Percentiles rank a stretch among this genome's conserved stretches.
These are phyloP conservation scores for Monilinia fructicola DNA, from an alignment of 2,329 filamentous ascomycete genomes.

Conservation along the genomic window DNA sequence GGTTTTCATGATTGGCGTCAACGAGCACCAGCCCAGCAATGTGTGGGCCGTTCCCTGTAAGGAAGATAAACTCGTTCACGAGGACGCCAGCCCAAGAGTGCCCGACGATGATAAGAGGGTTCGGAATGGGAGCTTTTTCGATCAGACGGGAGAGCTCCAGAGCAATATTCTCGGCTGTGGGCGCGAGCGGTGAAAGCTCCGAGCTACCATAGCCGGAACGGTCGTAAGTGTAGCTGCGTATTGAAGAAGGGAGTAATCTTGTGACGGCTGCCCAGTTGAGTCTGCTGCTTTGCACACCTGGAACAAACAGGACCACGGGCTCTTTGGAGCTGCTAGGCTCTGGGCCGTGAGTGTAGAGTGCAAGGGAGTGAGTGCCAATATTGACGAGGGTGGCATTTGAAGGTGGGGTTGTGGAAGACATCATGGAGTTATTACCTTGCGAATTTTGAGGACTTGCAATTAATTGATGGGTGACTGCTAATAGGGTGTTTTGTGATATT, in stretches of 20 bases:
- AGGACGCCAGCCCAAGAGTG: slow-evolving; percentile 31
- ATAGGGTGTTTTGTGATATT: background rate
- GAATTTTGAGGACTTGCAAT: background rate
- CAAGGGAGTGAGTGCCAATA: slow-evolving; percentile 30
- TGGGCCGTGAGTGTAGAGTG: slow-evolving; percentile 29
- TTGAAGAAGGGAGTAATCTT: slow-evolving; percentile 21
- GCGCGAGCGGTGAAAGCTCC: slow-evolving; percentile 25
- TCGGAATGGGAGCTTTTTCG: slow-evolving; percentile 20
- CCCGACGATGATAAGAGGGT: slow-evolving; percentile 28
- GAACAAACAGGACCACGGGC: background rate
- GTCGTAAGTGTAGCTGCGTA: slow-evolving; percentile 30
- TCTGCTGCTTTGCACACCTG: slow-evolving; percentile 11
- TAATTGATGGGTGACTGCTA: background rate
- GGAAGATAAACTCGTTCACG: slow-evolving; percentile 26
- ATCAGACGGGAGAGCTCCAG: slow-evolving; percentile 28
- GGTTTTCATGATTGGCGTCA: slow-evolving; percentile 31
- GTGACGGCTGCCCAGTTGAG: slow-evolving; percentile 27
- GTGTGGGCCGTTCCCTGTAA: slow-evolving; percentile 11
- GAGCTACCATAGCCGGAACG: slow-evolving; percentile 28
- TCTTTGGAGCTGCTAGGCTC: slow-evolving; percentile 9
- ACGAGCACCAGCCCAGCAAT: slow-evolving; percentile 32
- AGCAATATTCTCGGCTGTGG: slow-evolving; percentile 30
- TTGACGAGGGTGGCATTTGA: slow-evolving; percentile 19
- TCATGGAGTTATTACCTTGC: background rate
- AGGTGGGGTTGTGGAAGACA: background rate